A percentile compares a stretch with the other conserved stretches of the same genome.
Evolutionary conservation across 2,329 filamentous ascomycete genomes (phyloP).

Genomic region (Trichoderma lentiforme): DNA sequence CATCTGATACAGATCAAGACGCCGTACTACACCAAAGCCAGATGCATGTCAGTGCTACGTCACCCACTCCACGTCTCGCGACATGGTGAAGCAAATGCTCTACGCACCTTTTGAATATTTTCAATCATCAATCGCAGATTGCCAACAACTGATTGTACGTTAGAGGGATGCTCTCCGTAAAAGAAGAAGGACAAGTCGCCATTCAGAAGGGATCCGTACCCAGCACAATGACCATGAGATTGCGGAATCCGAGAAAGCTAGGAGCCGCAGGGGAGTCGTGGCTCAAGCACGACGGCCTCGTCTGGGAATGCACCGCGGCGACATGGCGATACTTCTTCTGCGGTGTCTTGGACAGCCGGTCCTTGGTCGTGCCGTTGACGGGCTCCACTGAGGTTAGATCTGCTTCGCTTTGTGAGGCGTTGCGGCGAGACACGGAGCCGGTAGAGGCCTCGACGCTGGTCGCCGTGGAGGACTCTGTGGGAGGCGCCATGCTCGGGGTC

Average conservation of each 20-base stretch:
- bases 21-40: conserved; percentile 65
- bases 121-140: conserved; percentile 94
- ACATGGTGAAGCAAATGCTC: not conserved
- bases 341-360: conserved; percentile 23
- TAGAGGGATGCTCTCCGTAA: conserved; percentile 17
- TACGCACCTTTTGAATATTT: conserved; percentile 81
- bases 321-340: conserved; percentile 83
- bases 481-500: conserved; percentile 10
- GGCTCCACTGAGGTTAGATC: conserved; percentile 29
- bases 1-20: conserved; percentile 89
- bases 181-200: not conserved
- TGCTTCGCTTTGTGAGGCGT: conserved; percentile 19
- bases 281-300: conserved; percentile 76
- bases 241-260: conserved; percentile 90
- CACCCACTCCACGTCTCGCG: not conserved
- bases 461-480: conserved; percentile 43
- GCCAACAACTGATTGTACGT: conserved; percentile 65
- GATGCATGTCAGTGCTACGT: conserved; percentile 1
- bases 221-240: conserved; percentile 91
- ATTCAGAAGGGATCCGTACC: conserved; percentile 50
- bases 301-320: conserved; percentile 73
- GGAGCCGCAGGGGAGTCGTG: conserved; percentile 72
- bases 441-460: conserved; percentile 34
- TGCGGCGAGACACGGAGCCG: conserved; percentile 29
- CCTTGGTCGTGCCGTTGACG: conserved; percentile 24